These are phyloP conservation scores for Boletus sp. DNA, from an alignment of 768 basidiomycete genomes.

Conservation along the genomic window DNA sequence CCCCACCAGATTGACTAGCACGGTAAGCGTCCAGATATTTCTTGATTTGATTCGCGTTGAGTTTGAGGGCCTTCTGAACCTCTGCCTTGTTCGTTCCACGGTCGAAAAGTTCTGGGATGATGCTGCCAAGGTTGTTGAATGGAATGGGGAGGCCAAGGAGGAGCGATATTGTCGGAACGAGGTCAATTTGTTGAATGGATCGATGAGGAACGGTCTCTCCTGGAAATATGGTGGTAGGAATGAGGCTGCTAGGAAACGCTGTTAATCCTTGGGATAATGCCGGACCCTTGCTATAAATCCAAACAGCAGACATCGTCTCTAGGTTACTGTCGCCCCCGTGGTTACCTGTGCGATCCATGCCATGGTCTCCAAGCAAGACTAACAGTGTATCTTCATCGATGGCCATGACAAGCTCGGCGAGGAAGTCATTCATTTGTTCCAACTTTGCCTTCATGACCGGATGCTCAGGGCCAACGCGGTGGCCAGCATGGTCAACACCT, in stretches of 20 bases:
- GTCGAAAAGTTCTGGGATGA: constrained; percentile 92
- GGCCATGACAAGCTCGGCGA: constrained; percentile 66
- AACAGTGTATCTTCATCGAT: constrained; percentile 89
- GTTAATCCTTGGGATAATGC: constrained; percentile 39
- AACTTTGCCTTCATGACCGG: constrained; percentile 84
- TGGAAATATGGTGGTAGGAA: constrained; percentile 61
- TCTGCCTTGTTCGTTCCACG: constrained; percentile 34
- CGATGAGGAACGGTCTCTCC: constrained; percentile 54
- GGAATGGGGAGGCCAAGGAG: constrained; percentile 93
- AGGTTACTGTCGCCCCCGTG: constrained; percentile 89
- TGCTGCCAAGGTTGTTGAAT: constrained; percentile 88
- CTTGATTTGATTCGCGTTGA: constrained; percentile 76
- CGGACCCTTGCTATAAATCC: constrained; percentile 86
- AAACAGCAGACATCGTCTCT: constrained; percentile 84
- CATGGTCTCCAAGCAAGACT: constrained; percentile 93
- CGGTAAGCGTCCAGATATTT: constrained; percentile 78
- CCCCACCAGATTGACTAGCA: constrained; percentile 61
- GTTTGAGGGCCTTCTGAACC: constrained; percentile 58
- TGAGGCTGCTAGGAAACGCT: constrained; percentile 46
- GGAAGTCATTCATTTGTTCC: constrained; percentile 80
- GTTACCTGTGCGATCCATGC: constrained; percentile 93
- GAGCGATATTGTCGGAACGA: constrained; percentile 84
- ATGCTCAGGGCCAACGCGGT: constrained; percentile 89
- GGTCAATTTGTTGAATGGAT: constrained; percentile 87
- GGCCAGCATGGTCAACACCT: constrained; percentile 96